A percentile compares a stretch with the other conserved stretches of the same genome.
Conservation (phyloP, 2,329 filamentous ascomycete species). For the Sporothrix globosa region DNA sequence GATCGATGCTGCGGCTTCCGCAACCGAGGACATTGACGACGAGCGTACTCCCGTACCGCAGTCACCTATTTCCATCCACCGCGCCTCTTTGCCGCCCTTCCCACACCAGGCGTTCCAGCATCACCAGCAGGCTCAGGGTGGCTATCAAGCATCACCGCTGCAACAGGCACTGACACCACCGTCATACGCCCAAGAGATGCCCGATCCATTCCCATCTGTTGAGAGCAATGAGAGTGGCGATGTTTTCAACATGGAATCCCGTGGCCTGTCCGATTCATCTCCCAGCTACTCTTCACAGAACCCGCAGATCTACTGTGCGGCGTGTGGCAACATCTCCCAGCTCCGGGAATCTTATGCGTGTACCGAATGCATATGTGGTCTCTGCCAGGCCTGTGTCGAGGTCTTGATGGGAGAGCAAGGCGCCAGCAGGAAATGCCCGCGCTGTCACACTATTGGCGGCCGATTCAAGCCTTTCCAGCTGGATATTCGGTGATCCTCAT, state of each 20-base stretch:
- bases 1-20: slow-evolving; percentile 89
- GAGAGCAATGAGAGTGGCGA: slow-evolving; percentile 76
- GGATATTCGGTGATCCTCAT: slow-evolving; percentile 66
- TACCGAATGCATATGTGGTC: slow-evolving; percentile 92
- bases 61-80: slow-evolving; percentile 66
- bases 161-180: slow-evolving; percentile 90
- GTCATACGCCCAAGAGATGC: slow-evolving; percentile 64
- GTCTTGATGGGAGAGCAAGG: slow-evolving; percentile 76
- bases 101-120: slow-evolving; percentile 53
- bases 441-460: slow-evolving; percentile 76
- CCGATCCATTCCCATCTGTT: slow-evolving; percentile 86
- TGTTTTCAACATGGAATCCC: slow-evolving; percentile 70
- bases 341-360: slow-evolving; percentile 88
- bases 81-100: slow-evolving; percentile 65
- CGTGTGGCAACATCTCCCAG: slow-evolving; percentile 75
- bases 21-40: slow-evolving; percentile 87
- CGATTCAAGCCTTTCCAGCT: slow-evolving; percentile 84
- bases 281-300: slow-evolving; percentile 71
- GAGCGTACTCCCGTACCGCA: slow-evolving; percentile 81
- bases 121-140: slow-evolving; percentile 39
- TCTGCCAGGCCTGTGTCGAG: slow-evolving; percentile 87
- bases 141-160: slow-evolving; percentile 86
- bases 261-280: slow-evolving; percentile 70
- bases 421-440: slow-evolving; percentile 74
- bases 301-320: slow-evolving; percentile 90